A percentile compares a stretch with the other conserved stretches of the same genome.
These are phyloP conservation scores for Phialemonium atrogriseum DNA, from an alignment of 2,329 filamentous ascomycete species.

Conservation along the genomic window DNA sequence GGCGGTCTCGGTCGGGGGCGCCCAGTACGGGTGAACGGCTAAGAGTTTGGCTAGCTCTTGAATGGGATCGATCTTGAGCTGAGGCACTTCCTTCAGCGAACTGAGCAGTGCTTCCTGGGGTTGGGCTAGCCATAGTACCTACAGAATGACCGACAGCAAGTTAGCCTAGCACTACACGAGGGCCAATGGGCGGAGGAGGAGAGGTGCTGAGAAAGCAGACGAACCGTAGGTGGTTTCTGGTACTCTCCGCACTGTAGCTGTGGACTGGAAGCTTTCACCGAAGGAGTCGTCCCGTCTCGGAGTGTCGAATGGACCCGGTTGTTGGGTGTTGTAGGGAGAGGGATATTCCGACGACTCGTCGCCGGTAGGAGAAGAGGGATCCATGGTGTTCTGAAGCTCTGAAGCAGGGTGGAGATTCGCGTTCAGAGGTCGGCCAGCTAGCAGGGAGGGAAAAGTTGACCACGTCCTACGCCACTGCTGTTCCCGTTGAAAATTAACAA, in stretches of 20 bases:
- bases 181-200: constrained; percentile 5
- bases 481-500: too few relatives aligned
- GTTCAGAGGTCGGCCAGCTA: too few relatives aligned
- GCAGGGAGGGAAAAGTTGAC: too few relatives aligned
- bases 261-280: constrained; percentile 49
- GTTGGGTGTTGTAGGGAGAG: constrained; percentile 44
- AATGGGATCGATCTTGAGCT: constrained; percentile 29
- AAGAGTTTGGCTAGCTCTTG: constrained; percentile 20
- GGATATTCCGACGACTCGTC: constrained; percentile 20
- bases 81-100: constrained; percentile 15
- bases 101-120: constrained; percentile 11
- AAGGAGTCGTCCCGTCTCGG: constrained; percentile 33
- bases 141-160: constrained; percentile 3
- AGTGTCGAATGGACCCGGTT: constrained; percentile 26
- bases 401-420: too few relatives aligned
- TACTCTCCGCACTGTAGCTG: constrained; percentile 51
- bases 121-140: constrained; percentile 27
- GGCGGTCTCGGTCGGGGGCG: constrained; percentile 40
- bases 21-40: constrained; percentile 36
- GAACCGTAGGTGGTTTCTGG: constrained; percentile 50
- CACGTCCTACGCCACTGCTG: too few relatives aligned
- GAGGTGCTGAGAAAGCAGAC: constrained; percentile 14
- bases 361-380: too few relatives aligned
- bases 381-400: too few relatives aligned
- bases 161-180: too few relatives aligned